Conservation (phyloP, 176 grass and related monocot genomes). For the Areca catechu region DNA sequence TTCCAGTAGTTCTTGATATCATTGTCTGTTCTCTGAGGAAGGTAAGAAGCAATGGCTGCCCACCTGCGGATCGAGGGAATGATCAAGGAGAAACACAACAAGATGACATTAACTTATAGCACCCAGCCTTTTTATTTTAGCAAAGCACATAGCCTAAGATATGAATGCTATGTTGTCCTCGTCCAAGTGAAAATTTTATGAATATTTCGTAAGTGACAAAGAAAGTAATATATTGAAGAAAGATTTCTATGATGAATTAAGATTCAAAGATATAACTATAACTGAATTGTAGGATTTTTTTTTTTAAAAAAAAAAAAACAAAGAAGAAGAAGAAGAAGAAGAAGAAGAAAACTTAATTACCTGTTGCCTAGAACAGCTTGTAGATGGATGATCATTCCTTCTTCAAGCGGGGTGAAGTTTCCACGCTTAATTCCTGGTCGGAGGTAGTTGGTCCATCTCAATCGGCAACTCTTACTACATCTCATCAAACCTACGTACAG, state of each 20-base stretch:
- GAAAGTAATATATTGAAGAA: too few species aligned
- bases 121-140: too few species aligned
- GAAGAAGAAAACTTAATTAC: slow-evolving; percentile 1
- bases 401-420: slow-evolving; percentile 72
- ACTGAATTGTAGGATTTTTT: too few species aligned
- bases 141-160: too few species aligned
- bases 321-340: too few species aligned
- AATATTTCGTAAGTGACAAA: too few species aligned
- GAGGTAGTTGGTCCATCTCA: slow-evolving; percentile 90
- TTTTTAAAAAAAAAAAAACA: too few species aligned
- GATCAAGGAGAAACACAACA: neutral
- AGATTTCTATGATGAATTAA: too few species aligned
- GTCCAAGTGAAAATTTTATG: too few species aligned
- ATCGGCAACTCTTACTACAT: slow-evolving; percentile 87
- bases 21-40: slow-evolving; percentile 79
- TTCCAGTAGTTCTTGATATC: slow-evolving; percentile 99
- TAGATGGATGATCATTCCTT: slow-evolving; percentile 66
- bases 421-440: slow-evolving; percentile 64
- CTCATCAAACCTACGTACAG: slow-evolving; percentile 46
- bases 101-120: too few species aligned
- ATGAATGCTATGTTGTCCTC: too few species aligned
- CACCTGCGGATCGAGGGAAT: slow-evolving; percentile 33
- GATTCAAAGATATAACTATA: too few species aligned
- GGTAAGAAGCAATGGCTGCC: slow-evolving; percentile 77
- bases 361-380: slow-evolving; percentile 84